Evolutionary conservation across 1,139 yeast genomes (phyloP).

Genomic region (Yamadazyma blattariae): DNA sequence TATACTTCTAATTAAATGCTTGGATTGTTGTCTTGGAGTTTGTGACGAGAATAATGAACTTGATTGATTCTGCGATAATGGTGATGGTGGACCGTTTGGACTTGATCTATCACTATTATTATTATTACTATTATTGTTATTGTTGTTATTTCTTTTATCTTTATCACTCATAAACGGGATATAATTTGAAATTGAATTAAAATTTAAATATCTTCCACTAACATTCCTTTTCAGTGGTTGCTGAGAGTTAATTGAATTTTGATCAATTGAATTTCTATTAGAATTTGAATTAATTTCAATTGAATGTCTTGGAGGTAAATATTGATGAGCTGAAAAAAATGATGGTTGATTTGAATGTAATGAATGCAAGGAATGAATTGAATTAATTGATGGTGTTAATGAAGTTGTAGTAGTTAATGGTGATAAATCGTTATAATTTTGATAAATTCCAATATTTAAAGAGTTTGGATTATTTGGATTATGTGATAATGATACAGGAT

Average conservation of each 20-base stretch:
- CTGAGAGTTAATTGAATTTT: constrained; percentile 26
- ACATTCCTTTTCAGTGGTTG: constrained; percentile 11
- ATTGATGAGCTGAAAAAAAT: constrained; percentile 46
- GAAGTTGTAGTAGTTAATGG: constrained; percentile 49
- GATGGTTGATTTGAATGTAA: constrained; percentile 45
- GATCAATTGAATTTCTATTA: constrained; percentile 36
- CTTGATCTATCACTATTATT: constrained; percentile 8
- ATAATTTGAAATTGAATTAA: constrained; percentile 39
- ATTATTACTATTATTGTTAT: constrained; percentile 9
- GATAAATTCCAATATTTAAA: constrained; percentile 7
- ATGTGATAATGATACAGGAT: constrained; percentile 12
- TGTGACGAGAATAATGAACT: constrained; percentile 8
- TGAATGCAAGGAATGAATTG: too few relatives aligned
- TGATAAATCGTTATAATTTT: constrained; percentile 26
- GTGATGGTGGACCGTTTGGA: constrained; percentile 18
- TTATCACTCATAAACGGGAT: constrained; percentile 46
- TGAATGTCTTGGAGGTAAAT: constrained; percentile 35
- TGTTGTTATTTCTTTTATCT: constrained; percentile 8
- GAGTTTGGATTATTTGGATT: constrained; percentile 9
- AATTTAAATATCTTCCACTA: constrained; percentile 29
- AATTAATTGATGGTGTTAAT: constrained; percentile 40
- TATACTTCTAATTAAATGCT: constrained; percentile 41
- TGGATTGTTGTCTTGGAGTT: constrained; percentile 23
- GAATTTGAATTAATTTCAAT: constrained; percentile 34
- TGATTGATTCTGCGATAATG: constrained; percentile 10